Base-by-base conservation (phyloP, 2,329 filamentous ascomycete species). In the Laburnicola sp. region DNA sequence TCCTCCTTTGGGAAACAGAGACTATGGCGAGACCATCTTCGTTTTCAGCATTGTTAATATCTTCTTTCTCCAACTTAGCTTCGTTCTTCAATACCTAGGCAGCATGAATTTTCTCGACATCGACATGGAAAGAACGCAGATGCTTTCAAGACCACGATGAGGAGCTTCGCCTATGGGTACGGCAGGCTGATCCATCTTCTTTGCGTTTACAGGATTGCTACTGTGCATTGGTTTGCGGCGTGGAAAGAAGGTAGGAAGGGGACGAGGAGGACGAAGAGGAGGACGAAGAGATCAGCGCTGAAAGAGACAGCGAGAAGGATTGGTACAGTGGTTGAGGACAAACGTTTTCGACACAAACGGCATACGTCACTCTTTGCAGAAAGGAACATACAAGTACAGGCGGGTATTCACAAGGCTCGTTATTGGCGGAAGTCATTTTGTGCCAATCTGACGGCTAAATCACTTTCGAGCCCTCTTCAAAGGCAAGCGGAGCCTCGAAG, bases 11-110 rank as follows among this genome's bases (percentile, higher is more conserved):
- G 55, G 62, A 34, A 50, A 57, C 6, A 59, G 66, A 57, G 67
- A 71, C 47, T 73, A 77, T 44, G 74, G 74, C 4, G 75, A 75
- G 59, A 74, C 74, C 0, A 76, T 76, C 35, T 52, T 77, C 1
- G 71, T 76, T 16, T 77, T 77, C 54, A 76, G 74, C 4, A 72
- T 76, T 30, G 72, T 77, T 28, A 77, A 74, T 0, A 72, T 76
- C 45, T 65, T 77, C 35, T 77, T 77, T 39, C 66, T 78, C 7
- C 74, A 75, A 0, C 59, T 77, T 5, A 76, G 73, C 7, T 78
- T 77, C 57, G 66, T 77, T 8, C 69, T 71, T n/a, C n/a, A n/a
- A 1, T 72, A 65, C 8, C 76, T 76, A 58, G 75, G 76, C 44
- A 75, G 75, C 16, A 76, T 76, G 74, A 76, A 77, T 49, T 69